Percentiles rank a stretch among this genome's conserved stretches.
phyloP scores from a whole-genome alignment of 2,329 filamentous ascomycete genomes.

The Cryphonectria parasitica region DNA sequence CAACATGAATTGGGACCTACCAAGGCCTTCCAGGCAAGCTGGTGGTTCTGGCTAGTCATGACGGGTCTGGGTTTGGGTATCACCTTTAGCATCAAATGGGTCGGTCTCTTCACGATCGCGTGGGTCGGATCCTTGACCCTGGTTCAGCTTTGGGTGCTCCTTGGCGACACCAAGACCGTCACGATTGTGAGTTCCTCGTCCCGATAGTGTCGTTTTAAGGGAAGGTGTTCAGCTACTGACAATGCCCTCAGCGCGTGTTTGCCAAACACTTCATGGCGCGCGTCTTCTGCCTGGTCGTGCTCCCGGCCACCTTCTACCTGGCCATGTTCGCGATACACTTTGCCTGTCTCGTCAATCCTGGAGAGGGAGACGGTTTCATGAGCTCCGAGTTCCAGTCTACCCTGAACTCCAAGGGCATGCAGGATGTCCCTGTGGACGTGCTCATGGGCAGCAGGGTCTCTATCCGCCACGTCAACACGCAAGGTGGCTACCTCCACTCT shows the following conservation, averaged over 20 bases:
- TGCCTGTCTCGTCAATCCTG: slow-evolving; percentile 87
- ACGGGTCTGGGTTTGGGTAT: slow-evolving; percentile 87
- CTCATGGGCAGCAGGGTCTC: slow-evolving; percentile 84
- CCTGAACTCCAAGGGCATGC: slow-evolving; percentile 94
- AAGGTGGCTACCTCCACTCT: slow-evolving; percentile 96
- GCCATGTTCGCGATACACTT: slow-evolving; percentile 98
- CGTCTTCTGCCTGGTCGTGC: slow-evolving; percentile 86
- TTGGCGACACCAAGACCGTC: slow-evolving; percentile 86
- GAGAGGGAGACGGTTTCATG: slow-evolving; percentile 99
- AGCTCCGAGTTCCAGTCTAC: slow-evolving; percentile 98
- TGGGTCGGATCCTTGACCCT: slow-evolving; percentile 94
- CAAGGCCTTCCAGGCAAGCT: slow-evolving; percentile 84
- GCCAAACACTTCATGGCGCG: slow-evolving; percentile 94
- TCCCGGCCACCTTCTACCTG: slow-evolving; percentile 90
- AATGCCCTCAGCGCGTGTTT: slow-evolving; percentile 66
- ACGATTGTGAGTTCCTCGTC: slow-evolving; percentile 52
- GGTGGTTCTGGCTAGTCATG: slow-evolving; percentile 97
- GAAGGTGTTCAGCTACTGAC: neutral
- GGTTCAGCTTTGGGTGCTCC: slow-evolving; percentile 91
- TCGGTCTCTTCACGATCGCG: slow-evolving; percentile 96
- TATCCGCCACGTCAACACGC: slow-evolving; percentile 93
- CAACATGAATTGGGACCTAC: slow-evolving; percentile 91
- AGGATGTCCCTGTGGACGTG: slow-evolving; percentile 90
- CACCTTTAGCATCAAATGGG: slow-evolving; percentile 97
- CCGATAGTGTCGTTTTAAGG: neutral